phyloP scores from a whole-genome alignment of 78 protist species.

The Andalucia godoyi region DNA sequence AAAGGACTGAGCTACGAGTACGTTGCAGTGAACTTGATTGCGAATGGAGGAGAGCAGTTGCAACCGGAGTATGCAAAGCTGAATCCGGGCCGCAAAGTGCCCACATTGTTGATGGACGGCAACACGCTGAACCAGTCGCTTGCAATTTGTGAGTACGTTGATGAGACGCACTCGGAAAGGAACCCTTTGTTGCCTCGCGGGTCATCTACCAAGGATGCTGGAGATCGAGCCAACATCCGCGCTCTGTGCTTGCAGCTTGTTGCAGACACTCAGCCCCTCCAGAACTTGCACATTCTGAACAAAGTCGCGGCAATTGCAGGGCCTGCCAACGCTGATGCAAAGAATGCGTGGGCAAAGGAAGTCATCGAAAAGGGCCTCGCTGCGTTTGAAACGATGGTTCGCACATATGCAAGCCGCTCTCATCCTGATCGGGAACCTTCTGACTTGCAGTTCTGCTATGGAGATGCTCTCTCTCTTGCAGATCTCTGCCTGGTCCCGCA shows the following conservation, averaged over 20 bases:
- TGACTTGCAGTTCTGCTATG: conserved; percentile 22
- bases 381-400: not conserved
- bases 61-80: not conserved
- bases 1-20: conserved; percentile 14
- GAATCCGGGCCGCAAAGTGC: conserved; percentile 3
- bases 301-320: conserved; percentile 11
- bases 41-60: conserved; percentile 17
- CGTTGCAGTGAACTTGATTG: conserved; percentile 18
- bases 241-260: not conserved
- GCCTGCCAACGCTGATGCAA: not conserved
- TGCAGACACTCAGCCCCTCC: conserved; percentile 13
- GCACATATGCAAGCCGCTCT: conserved; percentile 6
- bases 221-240: conserved; percentile 6
- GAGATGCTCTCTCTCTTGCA: conserved; percentile 36
- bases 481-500: conserved; percentile 35
- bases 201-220: not conserved
- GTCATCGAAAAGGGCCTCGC: not conserved
- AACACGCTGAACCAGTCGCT: not conserved
- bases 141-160: conserved; percentile 22
- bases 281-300: not conserved
- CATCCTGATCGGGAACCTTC: not conserved
- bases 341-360: not conserved
- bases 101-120: not conserved
- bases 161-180: conserved; percentile 4
- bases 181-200: conserved; percentile 9